Evolutionary conservation across 805 yeast species (phyloP).

Genomic region (Candida vaughaniae): DNA sequence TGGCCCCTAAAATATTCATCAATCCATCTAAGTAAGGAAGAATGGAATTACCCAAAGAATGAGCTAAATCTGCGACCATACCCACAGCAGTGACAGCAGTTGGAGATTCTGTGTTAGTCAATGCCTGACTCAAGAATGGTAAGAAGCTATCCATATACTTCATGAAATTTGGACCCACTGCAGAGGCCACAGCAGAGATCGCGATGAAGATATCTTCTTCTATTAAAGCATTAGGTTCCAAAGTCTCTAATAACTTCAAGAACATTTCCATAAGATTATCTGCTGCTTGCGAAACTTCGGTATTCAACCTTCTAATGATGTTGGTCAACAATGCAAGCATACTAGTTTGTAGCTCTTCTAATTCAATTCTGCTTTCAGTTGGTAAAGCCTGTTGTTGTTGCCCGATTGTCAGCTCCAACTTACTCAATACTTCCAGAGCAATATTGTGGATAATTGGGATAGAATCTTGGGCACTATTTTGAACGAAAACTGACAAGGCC

Average conservation of each 20-base stretch:
- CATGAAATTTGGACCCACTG: slow-evolving; percentile 68
- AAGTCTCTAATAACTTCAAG: slow-evolving; percentile 57
- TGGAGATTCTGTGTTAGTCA: slow-evolving; percentile 79
- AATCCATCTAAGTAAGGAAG: slow-evolving; percentile 74
- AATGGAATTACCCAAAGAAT: slow-evolving; percentile 75
- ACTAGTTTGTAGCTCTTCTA: slow-evolving; percentile 88
- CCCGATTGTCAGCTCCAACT: slow-evolving; percentile 68
- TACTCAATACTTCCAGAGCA: slow-evolving; percentile 69
- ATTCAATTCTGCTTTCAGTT: slow-evolving; percentile 69
- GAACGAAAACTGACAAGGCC: slow-evolving; percentile 80
- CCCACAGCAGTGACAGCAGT: slow-evolving; percentile 91
- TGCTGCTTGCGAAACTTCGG: slow-evolving; percentile 63
- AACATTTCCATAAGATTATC: slow-evolving; percentile 85
- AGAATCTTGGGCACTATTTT: slow-evolving; percentile 69
- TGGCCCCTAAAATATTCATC: slow-evolving; percentile 79
- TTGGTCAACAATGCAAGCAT: slow-evolving; percentile 75
- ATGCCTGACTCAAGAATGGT: slow-evolving; percentile 77
- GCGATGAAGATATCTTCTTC: slow-evolving; percentile 96
- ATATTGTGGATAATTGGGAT: slow-evolving; percentile 66
- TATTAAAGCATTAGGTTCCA: slow-evolving; percentile 67
- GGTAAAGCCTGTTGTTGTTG: slow-evolving; percentile 50
- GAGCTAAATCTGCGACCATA: slow-evolving; percentile 89
- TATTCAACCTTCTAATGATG: slow-evolving; percentile 77
- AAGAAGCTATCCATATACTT: slow-evolving; percentile 79
- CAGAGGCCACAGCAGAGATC: slow-evolving; percentile 83